Evolutionary conservation across 2,329 filamentous ascomycete species (phyloP), one percentile per base, ranked within the genome.

Genomic region (Chaetomium globosum): DNA sequence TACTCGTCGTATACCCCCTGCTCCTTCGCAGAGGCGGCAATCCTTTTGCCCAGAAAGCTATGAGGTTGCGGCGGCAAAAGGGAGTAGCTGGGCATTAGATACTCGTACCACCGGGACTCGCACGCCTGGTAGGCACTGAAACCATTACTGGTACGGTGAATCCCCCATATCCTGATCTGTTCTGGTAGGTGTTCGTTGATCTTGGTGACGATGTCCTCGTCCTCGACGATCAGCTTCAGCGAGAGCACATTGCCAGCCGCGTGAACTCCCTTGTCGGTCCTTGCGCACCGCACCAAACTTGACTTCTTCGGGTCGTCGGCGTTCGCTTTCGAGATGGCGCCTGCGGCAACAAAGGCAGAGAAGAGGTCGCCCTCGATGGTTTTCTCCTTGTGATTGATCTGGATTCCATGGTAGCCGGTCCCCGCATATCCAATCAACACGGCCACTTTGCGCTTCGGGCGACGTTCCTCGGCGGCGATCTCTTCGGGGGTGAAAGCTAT

Each of bases 281-380:
- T 86, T 4, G 95, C 95, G 77, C 95, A 99, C 69, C 95, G 89
- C 61, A 97, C 91, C 55, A 99, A 85, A 60, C 92, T 93, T 1
- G 93, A 96, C 79, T 99, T 99, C 78, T 96, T 96, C 4, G 94
- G 95, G 75, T 99, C 95, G 72, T 96, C 89, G 26, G 95, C 95
- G 75, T 99, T 99, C 68, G 92, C 92, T 78, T 98, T 98, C 57
- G 93, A 96, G 67, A 99, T 97, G 48, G 95, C 93, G 21, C 93
- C 91, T 3, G 95, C 93, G 3, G 88, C 87, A 68, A 99, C 90
- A 72, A 99, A 94, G 3, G 95, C 95, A 36, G 87, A 86, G 80
- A 99, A 99, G 3, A 99, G 82, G 72, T 99, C 95, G 52, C 94
- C 91, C 80, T 99, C 95, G 69, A 99, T 98, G 0, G 94, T 99